Evolutionary conservation across 2,329 filamentous ascomycete species (phyloP).

Genomic region (Sporothrix curviconia): DNA sequence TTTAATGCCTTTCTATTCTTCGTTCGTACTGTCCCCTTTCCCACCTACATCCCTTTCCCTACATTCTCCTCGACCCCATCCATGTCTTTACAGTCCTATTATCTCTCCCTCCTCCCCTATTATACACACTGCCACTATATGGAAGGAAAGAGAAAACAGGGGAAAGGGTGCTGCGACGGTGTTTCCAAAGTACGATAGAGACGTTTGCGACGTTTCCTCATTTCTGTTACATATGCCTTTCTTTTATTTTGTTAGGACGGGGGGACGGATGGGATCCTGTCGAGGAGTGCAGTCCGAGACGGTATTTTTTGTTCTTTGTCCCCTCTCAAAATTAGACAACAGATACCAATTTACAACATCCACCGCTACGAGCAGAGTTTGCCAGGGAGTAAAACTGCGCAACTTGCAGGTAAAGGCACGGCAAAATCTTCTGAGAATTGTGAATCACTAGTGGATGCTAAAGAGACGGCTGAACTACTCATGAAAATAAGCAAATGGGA

Average conservation of each 20-base stretch:
- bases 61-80: not conserved
- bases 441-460: not conserved
- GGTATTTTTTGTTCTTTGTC: not conserved
- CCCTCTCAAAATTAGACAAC: not conserved
- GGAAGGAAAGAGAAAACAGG: not conserved
- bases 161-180: not conserved
- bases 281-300: constrained; percentile 15
- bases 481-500: not conserved
- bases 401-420: too few species aligned
- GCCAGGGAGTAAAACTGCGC: too few species aligned
- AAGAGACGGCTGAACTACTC: not conserved
- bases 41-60: too few species aligned
- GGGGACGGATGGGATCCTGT: not conserved
- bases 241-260: not conserved
- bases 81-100: constrained; percentile 4
- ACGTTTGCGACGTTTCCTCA: too few species aligned
- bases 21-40: too few species aligned
- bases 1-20: not conserved
- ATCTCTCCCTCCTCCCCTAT: not conserved
- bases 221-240: not conserved
- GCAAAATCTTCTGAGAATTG: not conserved
- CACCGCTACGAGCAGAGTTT: not conserved
- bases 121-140: too few species aligned
- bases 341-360: not conserved
- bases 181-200: not conserved